Conservation (phyloP, 305 asterid genomes). For the Andrographis paniculata region DNA sequence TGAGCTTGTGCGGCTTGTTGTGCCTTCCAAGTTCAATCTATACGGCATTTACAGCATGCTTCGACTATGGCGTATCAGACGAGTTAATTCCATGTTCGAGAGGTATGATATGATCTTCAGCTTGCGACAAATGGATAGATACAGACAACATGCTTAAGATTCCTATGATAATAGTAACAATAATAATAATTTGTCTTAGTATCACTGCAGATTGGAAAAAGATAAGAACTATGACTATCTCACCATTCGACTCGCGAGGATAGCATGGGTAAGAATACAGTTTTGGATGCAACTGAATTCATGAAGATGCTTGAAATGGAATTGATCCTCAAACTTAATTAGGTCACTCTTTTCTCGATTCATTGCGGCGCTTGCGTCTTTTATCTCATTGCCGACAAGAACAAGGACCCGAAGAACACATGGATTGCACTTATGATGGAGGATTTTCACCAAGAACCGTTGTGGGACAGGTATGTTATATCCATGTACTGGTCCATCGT, state of each 20-base stretch:
- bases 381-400: constrained; percentile 38
- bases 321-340: background rate
- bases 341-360: constrained; percentile 48
- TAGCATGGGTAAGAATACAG: constrained; percentile 49
- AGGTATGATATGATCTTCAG: constrained; percentile 20
- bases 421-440: constrained; percentile 38
- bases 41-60: constrained; percentile 50
- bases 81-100: constrained; percentile 40
- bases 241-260: constrained; percentile 48
- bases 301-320: background rate
- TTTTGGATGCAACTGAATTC: background rate
- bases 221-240: constrained; percentile 41
- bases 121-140: background rate
- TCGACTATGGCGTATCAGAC: constrained; percentile 53
- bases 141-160: no score
- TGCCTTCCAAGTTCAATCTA: constrained; percentile 21
- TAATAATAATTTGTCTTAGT: background rate
- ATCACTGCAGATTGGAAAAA: constrained; percentile 41
- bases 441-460: constrained; percentile 25
- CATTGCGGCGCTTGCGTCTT: constrained; percentile 49
- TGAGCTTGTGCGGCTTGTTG: constrained; percentile 30
- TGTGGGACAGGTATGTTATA: constrained; percentile 40
- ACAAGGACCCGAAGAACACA: constrained; percentile 26
- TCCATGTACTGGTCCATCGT: constrained; percentile 54
- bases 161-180: no score